Evolutionary conservation across 1,139 yeast species (phyloP).

Genomic region (Fermentozyma sake): DNA sequence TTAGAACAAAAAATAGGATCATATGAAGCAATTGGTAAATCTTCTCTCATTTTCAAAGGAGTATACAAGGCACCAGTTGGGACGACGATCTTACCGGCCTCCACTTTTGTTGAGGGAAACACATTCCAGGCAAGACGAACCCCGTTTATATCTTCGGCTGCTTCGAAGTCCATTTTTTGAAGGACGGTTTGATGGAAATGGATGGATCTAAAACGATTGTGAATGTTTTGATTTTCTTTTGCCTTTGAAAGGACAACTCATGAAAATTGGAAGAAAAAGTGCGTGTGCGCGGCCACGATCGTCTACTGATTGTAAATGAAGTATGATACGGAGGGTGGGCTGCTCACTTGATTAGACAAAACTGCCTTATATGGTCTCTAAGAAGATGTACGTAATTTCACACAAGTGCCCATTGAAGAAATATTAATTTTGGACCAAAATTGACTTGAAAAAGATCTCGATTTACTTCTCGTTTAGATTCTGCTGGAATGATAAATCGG

Average conservation of each 20-base stretch:
- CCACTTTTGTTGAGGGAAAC: conserved; percentile 80
- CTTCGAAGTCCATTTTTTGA: conserved; percentile 41
- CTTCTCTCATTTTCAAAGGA: conserved; percentile 79
- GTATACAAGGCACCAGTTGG: conserved; percentile 95
- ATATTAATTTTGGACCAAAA: too few relatives aligned
- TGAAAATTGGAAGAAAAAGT: conserved; percentile 2
- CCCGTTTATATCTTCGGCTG: conserved; percentile 48
- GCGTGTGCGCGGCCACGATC: too few relatives aligned
- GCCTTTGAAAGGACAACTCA: conserved; percentile 8
- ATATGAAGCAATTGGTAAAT: conserved; percentile 75
- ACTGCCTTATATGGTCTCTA: too few relatives aligned
- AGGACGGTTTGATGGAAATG: conserved; percentile 1
- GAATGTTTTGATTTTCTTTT: neutral
- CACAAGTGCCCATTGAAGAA: too few relatives aligned
- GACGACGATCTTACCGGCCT: conserved; percentile 87
- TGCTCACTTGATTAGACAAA: too few relatives aligned
- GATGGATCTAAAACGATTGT: neutral
- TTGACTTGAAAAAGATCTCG: too few relatives aligned
- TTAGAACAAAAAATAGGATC: conserved; percentile 86
- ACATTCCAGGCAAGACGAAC: conserved; percentile 50
- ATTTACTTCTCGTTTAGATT: too few relatives aligned
- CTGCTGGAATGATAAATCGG: too few relatives aligned
- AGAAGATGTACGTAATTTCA: too few relatives aligned
- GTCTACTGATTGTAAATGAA: too few relatives aligned
- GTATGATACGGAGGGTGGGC: too few relatives aligned